phyloP scores from a whole-genome alignment of 495 filamentous ascomycete species.

The Neurospora sublineolata region DNA sequence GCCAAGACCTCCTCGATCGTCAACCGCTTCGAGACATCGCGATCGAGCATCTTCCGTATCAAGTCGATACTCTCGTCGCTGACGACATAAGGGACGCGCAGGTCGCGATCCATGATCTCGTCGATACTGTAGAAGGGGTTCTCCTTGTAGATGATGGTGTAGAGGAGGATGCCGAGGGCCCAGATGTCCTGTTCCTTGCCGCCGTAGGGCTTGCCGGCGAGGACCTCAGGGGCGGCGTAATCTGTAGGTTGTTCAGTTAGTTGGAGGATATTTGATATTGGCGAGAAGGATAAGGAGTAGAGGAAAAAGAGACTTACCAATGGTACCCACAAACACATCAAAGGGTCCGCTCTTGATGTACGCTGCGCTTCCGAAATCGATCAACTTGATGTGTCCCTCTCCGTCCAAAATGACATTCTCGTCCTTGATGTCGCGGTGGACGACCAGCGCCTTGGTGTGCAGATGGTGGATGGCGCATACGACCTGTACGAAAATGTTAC shows the following conservation, averaged over 20 bases:
- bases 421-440: conserved; percentile 97
- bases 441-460: conserved; percentile 82
- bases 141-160: conserved; percentile 98
- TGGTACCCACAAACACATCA: conserved; percentile 97
- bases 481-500: conserved; percentile 91
- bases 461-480: conserved; percentile 81
- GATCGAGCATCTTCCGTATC: conserved; percentile 80
- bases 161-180: conserved; percentile 94
- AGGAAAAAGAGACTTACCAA: conserved; percentile 51
- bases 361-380: conserved; percentile 95
- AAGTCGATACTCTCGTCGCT: conserved; percentile 86
- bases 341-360: conserved; percentile 98
- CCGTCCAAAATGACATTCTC: conserved; percentile 95
- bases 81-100: conserved; percentile 82
- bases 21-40: conserved; percentile 70
- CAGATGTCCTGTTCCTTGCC: conserved; percentile 97
- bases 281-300: no score
- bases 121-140: conserved; percentile 99
- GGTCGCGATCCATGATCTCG: conserved; percentile 95
- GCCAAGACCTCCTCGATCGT: conserved; percentile 75
- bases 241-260: conserved; percentile 40
- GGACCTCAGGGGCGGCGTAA: conserved; percentile 93
- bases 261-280: no score
- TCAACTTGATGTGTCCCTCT: conserved; percentile 90
- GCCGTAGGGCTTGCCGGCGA: conserved; percentile 85